These are phyloP conservation scores for Macrocystidia cucumis DNA, from an alignment of 1,284 basidiomycete species.

Conservation along the genomic window DNA sequence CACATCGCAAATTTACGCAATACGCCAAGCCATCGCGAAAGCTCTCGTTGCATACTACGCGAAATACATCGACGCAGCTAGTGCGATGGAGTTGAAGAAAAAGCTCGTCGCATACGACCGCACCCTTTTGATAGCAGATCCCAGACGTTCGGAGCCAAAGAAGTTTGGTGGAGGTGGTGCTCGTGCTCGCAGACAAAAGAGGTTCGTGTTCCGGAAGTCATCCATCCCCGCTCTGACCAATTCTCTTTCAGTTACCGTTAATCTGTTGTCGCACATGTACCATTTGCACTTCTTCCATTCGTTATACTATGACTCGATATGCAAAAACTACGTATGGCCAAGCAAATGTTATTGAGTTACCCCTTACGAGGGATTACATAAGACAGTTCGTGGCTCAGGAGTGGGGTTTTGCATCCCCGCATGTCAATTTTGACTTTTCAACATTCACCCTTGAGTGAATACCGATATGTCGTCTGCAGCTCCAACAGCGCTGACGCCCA, in stretches of 20 bases:
- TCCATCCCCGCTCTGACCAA: constrained; percentile 7
- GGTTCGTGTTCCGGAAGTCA: constrained; percentile 35
- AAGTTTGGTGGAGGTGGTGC: constrained; percentile 98
- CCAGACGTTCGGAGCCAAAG: constrained; percentile 98
- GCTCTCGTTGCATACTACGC: constrained; percentile 97
- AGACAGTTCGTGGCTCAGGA: no score
- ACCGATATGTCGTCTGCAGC: no score
- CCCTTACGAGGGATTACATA: no score
- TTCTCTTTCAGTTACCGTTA: constrained; percentile 74
- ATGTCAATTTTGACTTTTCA: neutral
- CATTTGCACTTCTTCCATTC: no score
- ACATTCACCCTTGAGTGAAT: neutral
- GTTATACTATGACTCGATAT: constrained; percentile 35
- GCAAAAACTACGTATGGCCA: constrained; percentile 39
- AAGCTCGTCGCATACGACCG: constrained; percentile 93
- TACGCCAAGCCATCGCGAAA: constrained; percentile 98
- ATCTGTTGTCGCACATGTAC: no score
- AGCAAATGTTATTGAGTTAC: no score
- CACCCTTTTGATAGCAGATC: constrained; percentile 94
- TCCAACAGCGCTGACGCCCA: neutral
- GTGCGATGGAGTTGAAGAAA: constrained; percentile 95
- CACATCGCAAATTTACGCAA: constrained; percentile 98
- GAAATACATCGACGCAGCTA: constrained; percentile 98
- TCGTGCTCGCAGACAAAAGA: constrained; percentile 94
- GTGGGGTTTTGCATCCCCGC: no score